Evolutionary conservation across 2,329 filamentous ascomycete genomes (phyloP), one percentile per base, ranked within the genome.

Genomic region (Fusarium sp.): DNA sequence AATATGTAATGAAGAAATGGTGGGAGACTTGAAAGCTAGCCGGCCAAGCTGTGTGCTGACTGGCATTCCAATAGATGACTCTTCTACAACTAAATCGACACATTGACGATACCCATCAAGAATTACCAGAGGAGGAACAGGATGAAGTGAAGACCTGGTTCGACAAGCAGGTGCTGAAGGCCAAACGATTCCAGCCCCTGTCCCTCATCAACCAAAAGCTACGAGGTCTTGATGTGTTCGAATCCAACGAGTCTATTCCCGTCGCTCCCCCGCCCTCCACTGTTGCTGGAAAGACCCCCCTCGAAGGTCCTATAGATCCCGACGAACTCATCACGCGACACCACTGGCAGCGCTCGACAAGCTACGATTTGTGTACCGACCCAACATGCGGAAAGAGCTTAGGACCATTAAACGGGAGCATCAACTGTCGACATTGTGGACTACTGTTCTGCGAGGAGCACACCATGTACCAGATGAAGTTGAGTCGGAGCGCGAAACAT

Each of bases 381-480:
- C 95, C 94, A 1, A 85, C 91, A 22, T 99, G 96, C 74, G 93
- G 90, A 30, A 93, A 92, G 79, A 87, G 90, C 27, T 83, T 99
- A 8, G 94, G 94, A 1, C 87, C 91, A 5, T 86, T 92, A 9
- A 94, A 92, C 75, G 94, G 94, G 20, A 94, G 87, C 75, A 90
- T 99, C 75, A 98, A 99, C 79, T 99, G 96, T 80, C 88, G 96
- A 69, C 94, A 94, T 69, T 99, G 96, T 76, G 96, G 96, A 9
- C 91, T 91, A 74, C 83, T 99, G 43, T 99, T 98, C 78, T 99
- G 96, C 80, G 96, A 98, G 77, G 93, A 95, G 74, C 96, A 99
- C 79, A 98, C 96, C 55, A 97, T 99, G 94, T 99, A 98, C 78
- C 95, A 99, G 83, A 98, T 98, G 92, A 98, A 97, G 84, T 85